Evolutionary conservation across 352 stramenopile genomes (phyloP), one percentile per base, ranked within the genome.

Genomic region (Phytophthora capsici): DNA sequence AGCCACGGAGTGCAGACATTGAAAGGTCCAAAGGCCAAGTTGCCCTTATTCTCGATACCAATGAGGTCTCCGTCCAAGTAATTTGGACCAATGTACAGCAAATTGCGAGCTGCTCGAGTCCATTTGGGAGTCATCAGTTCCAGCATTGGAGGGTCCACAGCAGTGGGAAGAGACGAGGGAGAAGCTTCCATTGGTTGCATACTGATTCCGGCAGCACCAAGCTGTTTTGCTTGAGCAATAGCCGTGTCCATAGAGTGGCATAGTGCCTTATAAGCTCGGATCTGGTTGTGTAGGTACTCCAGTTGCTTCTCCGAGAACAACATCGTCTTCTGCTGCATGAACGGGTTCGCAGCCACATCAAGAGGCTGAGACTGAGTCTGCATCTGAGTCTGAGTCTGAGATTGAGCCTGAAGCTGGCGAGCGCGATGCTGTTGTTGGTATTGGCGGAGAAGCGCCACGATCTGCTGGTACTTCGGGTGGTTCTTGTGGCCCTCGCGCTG

Each of bases 271-370:
- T 90, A 95, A 16, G 84, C 79, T 7, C 84, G 84, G 60, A 95
- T 95, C 73, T 95, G 87, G 59, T 90, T 86, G 69, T 95, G 87
- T 44, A 95, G 61, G 26, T 93, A 84, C 59, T 92, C 84, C 19
- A 95, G 76, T 66, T 95, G 87, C 58, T 88, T 90, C 26, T 93
- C 87, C n/a, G 87, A 87, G 66, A 95, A 95, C 12, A 95, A 70
- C 37, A 80, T 61, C 19, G 79, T 67, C 43, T 90, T 91, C 12
- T 82, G 65, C 53, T 86, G 73, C 48, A 94, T 51, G 51, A 94
- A 92, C 32, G 85, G 85, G 54, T 81, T 81, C 19, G 74, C 78
- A 0, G 71, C 61, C 22, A 91, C 64, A 14, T 85, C 76, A 16
- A 94, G 61, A 47, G 81, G 30, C 30, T 48, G 52, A 30, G n/a